These are phyloP conservation scores for Pleodorina starrii DNA, from an alignment of 139 green algal species.

Conservation along the genomic window DNA sequence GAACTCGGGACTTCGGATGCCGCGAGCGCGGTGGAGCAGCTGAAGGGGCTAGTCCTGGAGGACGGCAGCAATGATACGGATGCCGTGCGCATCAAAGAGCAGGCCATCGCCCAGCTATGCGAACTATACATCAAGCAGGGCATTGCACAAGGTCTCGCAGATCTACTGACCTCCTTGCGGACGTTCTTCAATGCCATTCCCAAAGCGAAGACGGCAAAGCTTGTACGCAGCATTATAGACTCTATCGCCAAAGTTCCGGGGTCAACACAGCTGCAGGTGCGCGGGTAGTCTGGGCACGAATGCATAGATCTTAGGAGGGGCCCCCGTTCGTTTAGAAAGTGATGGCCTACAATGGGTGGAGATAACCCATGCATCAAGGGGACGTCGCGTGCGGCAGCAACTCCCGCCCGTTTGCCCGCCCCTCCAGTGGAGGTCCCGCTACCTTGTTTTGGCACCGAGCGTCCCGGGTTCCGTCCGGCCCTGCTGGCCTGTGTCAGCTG, in stretches of 20 bases:
- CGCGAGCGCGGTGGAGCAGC: not conserved
- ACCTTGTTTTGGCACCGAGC: no score
- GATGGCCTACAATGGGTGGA: no score
- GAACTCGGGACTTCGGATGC: slow-evolving; percentile 33
- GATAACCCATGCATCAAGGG: no score
- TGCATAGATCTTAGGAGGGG: not conserved
- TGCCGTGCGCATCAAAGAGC: slow-evolving; percentile 87
- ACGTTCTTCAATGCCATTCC: slow-evolving; percentile 91
- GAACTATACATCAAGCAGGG: slow-evolving; percentile 81
- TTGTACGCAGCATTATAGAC: slow-evolving; percentile 96
- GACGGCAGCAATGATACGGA: slow-evolving; percentile 75
- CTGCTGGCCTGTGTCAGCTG: no score
- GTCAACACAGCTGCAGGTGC: slow-evolving; percentile 90
- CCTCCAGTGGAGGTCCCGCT: no score
- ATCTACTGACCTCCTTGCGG: slow-evolving; percentile 90
- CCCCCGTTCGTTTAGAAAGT: no score
- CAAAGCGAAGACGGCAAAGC: slow-evolving; percentile 99
- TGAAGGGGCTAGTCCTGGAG: slow-evolving; percentile 64
- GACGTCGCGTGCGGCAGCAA: no score
- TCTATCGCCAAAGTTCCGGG: slow-evolving; percentile 90
- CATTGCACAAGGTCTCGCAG: slow-evolving; percentile 78
- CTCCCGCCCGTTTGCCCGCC: no score
- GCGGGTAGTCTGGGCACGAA: not conserved
- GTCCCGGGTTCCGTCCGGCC: no score
- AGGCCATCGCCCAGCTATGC: slow-evolving; percentile 75